These are phyloP conservation scores for Lecanicillium sp. DNA, from an alignment of 2,329 filamentous ascomycete genomes.

Conservation along the genomic window DNA sequence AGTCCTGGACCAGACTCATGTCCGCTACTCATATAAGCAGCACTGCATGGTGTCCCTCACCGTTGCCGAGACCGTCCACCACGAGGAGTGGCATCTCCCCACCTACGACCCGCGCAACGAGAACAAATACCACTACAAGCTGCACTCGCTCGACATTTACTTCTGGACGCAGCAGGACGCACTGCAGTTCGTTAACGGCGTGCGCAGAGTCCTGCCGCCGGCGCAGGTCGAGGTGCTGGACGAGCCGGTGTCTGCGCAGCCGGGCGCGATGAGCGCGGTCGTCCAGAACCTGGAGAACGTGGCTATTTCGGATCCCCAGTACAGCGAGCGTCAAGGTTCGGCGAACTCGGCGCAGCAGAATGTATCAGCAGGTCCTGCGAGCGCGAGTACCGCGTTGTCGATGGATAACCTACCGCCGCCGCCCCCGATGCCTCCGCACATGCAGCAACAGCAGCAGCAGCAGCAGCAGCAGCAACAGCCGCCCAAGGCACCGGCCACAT, in stretches of 20 bases:
- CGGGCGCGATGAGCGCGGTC: conserved; percentile 56
- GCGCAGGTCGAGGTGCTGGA: conserved; percentile 58
- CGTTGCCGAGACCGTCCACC: conserved; percentile 48
- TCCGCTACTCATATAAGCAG: conserved; percentile 70
- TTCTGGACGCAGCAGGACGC: conserved; percentile 73
- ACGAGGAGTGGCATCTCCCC: conserved; percentile 68
- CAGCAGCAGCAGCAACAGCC: conserved; percentile 22
- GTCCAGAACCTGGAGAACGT: conserved; percentile 69
- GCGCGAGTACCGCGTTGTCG: conserved; percentile 12
- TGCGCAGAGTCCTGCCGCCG: conserved; percentile 58
- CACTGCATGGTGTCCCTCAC: conserved; percentile 63
- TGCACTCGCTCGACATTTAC: conserved; percentile 72
- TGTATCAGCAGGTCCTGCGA: conserved; percentile 19
- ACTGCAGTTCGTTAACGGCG: conserved; percentile 60
- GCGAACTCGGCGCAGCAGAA: conserved; percentile 17
- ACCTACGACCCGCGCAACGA: conserved; percentile 67
- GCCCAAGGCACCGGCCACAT: conserved; percentile 29
- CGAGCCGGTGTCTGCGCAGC: conserved; percentile 46
- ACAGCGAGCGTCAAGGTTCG: conserved; percentile 25
- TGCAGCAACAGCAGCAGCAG: conserved; percentile 16
- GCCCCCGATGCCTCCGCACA: conserved; percentile 28
- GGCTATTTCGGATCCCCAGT: conserved; percentile 56
- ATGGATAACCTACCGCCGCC: conserved; percentile 17
- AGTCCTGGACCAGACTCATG: conserved; percentile 60
- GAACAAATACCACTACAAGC: conserved; percentile 71